Conservation (phyloP, 2,329 filamentous ascomycete genomes). For the Claviceps sp. region DNA sequence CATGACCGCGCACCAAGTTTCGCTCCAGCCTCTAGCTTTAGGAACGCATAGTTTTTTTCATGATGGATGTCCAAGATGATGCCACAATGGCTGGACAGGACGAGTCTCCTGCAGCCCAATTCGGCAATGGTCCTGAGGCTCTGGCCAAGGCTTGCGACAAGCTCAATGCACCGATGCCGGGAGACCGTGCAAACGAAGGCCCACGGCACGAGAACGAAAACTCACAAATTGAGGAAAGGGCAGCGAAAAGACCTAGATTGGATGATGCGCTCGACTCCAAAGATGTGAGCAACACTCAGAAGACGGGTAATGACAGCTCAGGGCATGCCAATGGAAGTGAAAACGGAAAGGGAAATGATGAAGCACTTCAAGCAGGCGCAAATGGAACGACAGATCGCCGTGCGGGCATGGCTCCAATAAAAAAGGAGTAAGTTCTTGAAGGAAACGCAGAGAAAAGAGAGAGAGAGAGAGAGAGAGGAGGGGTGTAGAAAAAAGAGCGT, state of each 20-base stretch:
- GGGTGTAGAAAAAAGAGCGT: too few relatives aligned
- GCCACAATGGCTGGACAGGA: slow-evolving; percentile 11
- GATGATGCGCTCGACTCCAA: slow-evolving; percentile 18
- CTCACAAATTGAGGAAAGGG: slow-evolving; percentile 21
- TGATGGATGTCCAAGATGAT: slow-evolving; percentile 17
- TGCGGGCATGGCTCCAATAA: slow-evolving; percentile 56
- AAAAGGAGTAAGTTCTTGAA: slow-evolving; percentile 46
- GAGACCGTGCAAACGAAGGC: not conserved
- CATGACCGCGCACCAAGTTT: not conserved
- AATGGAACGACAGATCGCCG: slow-evolving; percentile 15
- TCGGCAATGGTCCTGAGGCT: not conserved
- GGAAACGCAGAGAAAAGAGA: not conserved
- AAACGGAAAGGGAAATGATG: slow-evolving; percentile 6
- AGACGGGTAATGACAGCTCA: slow-evolving; percentile 2
- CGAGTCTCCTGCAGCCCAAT: slow-evolving; percentile 6
- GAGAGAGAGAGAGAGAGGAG: not conserved
- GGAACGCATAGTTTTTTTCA: not conserved
- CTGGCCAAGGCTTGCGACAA: not conserved
- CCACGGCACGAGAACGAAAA: not conserved
- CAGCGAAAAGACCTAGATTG: slow-evolving; percentile 47
- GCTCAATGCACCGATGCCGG: slow-evolving; percentile 6
- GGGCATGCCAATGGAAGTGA: not conserved
- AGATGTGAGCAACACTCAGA: slow-evolving; percentile 7
- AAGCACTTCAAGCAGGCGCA: slow-evolving; percentile 6
- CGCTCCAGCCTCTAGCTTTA: not conserved